phyloP scores from a whole-genome alignment of 768 basidiomycete genomes.

The Agaricus sinodeliciosus region DNA sequence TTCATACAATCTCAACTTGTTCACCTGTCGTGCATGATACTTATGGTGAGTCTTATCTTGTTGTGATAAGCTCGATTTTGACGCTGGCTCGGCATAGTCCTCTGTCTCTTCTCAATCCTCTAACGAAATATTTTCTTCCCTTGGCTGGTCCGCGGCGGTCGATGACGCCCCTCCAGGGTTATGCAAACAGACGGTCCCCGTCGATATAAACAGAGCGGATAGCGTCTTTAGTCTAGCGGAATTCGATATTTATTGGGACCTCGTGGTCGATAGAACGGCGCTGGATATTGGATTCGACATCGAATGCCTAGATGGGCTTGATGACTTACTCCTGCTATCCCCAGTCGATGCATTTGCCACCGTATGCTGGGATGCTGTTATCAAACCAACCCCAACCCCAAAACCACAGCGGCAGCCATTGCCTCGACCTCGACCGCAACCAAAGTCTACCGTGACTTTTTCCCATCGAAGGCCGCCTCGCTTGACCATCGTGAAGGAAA shows the following conservation, averaged over 20 bases:
- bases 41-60: conserved; percentile 1
- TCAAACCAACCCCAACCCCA: not conserved
- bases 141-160: conserved; percentile 9
- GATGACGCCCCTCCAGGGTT: not conserved
- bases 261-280: conserved; percentile 29
- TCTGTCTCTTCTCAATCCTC: conserved; percentile 2
- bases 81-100: not conserved
- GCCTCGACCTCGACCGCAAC: not conserved
- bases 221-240: conserved; percentile 2
- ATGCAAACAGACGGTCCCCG: conserved; percentile 8
- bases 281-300: conserved; percentile 30
- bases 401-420: not conserved
- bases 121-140: conserved; percentile 1
- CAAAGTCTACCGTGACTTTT: conserved; percentile 2
- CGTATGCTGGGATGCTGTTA: conserved; percentile 28
- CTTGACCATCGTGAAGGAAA: conserved; percentile 1
- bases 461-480: conserved; percentile 3
- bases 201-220: conserved; percentile 7
- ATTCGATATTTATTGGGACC: conserved; percentile 5
- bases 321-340: conserved; percentile 27
- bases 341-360: conserved; percentile 30
- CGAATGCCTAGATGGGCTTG: conserved; percentile 32
- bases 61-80: not conserved
- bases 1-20: not conserved
- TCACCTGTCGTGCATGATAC: not conserved